A percentile compares a stretch with the other conserved stretches of the same genome.
Conservation (phyloP, 225 moss, liverwort and hornwort genomes). For the Polytrichum commune region DNA sequence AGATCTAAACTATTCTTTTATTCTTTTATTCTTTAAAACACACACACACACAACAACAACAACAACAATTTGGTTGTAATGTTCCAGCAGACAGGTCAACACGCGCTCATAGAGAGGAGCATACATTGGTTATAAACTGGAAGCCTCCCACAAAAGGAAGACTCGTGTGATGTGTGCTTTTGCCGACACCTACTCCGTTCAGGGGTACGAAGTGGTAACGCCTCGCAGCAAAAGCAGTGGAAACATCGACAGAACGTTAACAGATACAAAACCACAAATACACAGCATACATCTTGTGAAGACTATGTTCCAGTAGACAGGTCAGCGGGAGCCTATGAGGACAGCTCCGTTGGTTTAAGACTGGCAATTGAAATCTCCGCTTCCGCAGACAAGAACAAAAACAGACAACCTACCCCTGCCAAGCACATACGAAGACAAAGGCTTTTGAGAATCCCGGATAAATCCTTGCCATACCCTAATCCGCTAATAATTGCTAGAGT, state of each 20-base stretch:
- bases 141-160: slow-evolving; percentile 10
- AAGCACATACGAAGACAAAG: too few relatives aligned
- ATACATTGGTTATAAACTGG: slow-evolving; percentile 36
- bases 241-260: not conserved
- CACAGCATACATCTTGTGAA: not conserved
- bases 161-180: slow-evolving; percentile 18
- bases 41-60: too few relatives aligned
- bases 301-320: too few relatives aligned
- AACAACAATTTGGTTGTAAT: not conserved
- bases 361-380: too few relatives aligned
- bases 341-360: too few relatives aligned
- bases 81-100: slow-evolving; percentile 49
- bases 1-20: not conserved
- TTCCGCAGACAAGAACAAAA: too few relatives aligned
- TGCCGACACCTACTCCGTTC: slow-evolving; percentile 38
- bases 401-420: too few relatives aligned
- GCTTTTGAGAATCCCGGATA: too few relatives aligned
- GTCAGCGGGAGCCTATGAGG: too few relatives aligned
- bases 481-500: too few relatives aligned
- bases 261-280: not conserved
- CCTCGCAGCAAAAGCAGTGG: slow-evolving; percentile 35
- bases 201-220: slow-evolving; percentile 31
- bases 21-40: too few relatives aligned
- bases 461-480: too few relatives aligned
- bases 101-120: slow-evolving; percentile 24